Evolutionary conservation across 148 eudicot species (phyloP), one percentile per base, ranked within the genome.

Genomic region (Tetragonia tetragonoides): DNA sequence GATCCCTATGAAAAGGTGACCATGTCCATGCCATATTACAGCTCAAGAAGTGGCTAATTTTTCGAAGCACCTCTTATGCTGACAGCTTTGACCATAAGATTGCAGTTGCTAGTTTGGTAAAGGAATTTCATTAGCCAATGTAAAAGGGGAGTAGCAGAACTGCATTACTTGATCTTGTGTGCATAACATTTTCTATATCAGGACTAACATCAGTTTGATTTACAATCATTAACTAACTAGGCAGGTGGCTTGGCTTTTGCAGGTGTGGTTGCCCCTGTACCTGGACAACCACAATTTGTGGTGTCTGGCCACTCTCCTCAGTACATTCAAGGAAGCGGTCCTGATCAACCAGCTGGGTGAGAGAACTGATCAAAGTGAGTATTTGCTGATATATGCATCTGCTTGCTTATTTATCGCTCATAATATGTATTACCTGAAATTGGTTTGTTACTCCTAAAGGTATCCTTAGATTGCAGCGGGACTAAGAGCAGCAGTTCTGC

Each of bases 381-480:
- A 37, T 41, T 72, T 68, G 16, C 39, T 65, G 62, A 63, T 7
- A 40, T 60, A 46, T 65, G 12, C 51, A 11, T 40, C 46, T 53
- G 64, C 71, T 42, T 67, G 37, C 57, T 51, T 28, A 78, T 37
- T 64, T n/a, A 84, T 75, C 59, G 20, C 5, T 64, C 9, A 7
- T 16, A 14, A 20, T 18, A 14, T 44, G 3, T 49, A 7, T 28
- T 80, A 66, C 62, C 70, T 49, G 51, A 72, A 63, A 46, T 59
- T 74, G 17, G 18, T 20, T 68, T 54, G 60, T 15, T 23, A 7
- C 23, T 18, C 65, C 68, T 83, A 44, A 86, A 95, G 97, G 80
- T 84, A 84, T 84, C 95, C 87, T 89, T 91, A 86, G 96, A 84
- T 87, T 95, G 99, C 97, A 90, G 96, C 99, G 84, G 94, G 93